Evolutionary conservation across 2,329 filamentous ascomycete species (phyloP), one percentile per base, ranked within the genome.

Genomic region (Xylariaceae sp.): DNA sequence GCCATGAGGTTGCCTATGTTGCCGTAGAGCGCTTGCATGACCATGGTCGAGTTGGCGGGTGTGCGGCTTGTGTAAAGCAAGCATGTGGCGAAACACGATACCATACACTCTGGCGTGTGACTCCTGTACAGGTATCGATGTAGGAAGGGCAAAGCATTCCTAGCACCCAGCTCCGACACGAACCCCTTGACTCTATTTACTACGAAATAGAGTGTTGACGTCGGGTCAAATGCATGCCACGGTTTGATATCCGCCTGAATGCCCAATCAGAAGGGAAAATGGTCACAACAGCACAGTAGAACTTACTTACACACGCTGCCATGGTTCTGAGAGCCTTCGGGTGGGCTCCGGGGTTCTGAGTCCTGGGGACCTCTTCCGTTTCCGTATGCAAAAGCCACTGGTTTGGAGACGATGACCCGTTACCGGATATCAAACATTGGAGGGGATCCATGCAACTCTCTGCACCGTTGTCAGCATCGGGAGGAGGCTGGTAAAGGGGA

Each of bases 1-100:
- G 37, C 40, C 26, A 47, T 39, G 26, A 60, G 50, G 19, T 56
- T 50, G n/a, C 39, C 36, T n/a, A 47, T 43, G 36, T 34, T 50
- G 18, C 37, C 27, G n/a, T 55, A 47, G 9, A 62, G 26, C 2
- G 53, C 42, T 18, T 48, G 50, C 37, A 62, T 49, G 6, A 56
- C 52, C 48, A 59, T 58, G 26, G 50, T 27, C 14, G 47, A 52
- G 29, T 55, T 62, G 8, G 30, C 42, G 11, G 44, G 41, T 2
- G 54, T 60, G n/a, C 54, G 50, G 40, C 51, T 58, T 4, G 42
- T 30, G 41, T 61, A 61, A 19, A 61, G 53, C 12, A 57, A 47
- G 34, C 50, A 51, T 5, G 46, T 47, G 5, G 55, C 44, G 36
- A 62, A 62, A 43, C 58, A 61, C 15, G 52, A 47, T 14, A 55